These are phyloP conservation scores for Didymella glomerata DNA, from an alignment of 2,329 filamentous ascomycete genomes.

Conservation along the genomic window DNA sequence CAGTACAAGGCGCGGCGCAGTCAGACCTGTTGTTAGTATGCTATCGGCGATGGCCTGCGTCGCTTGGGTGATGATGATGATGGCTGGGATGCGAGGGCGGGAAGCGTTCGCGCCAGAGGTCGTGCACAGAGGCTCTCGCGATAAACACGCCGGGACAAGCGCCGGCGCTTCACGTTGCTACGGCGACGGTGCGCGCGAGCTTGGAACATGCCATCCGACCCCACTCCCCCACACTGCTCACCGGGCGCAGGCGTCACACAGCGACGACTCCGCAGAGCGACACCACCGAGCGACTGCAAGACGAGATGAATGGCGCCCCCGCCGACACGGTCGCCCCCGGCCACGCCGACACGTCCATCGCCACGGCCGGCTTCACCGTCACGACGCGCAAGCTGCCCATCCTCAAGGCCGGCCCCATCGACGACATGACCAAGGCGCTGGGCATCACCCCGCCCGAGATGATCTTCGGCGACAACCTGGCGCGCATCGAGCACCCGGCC, in stretches of 20 bases:
- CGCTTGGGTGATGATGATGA: conserved; percentile 19
- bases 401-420: conserved; percentile 88
- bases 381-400: conserved; percentile 91
- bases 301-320: conserved; percentile 42
- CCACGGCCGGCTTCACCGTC: conserved; percentile 70
- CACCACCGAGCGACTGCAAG: no score
- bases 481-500: conserved; percentile 75
- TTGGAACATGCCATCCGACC: conserved; percentile 6
- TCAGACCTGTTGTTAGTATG: conserved; percentile 18
- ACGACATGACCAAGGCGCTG: conserved; percentile 79
- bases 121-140: background rate
- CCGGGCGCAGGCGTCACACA: no score
- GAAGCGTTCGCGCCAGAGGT: conserved; percentile 12
- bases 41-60: conserved; percentile 14
- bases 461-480: conserved; percentile 97
- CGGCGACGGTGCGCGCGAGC: conserved; percentile 6
- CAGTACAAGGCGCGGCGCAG: no score
- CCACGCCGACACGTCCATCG: conserved; percentile 48
- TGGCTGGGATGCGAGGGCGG: conserved; percentile 15
- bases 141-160: conserved; percentile 12
- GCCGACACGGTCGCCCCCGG: conserved; percentile 46
- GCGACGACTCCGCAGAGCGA: no score
- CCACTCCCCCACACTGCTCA: conserved; percentile 26
- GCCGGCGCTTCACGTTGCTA: conserved; percentile 8
- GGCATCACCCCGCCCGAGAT: conserved; percentile 94